phyloP scores from a whole-genome alignment of 1,139 yeast genomes.

The Lodderomyces metapsilosis region DNA sequence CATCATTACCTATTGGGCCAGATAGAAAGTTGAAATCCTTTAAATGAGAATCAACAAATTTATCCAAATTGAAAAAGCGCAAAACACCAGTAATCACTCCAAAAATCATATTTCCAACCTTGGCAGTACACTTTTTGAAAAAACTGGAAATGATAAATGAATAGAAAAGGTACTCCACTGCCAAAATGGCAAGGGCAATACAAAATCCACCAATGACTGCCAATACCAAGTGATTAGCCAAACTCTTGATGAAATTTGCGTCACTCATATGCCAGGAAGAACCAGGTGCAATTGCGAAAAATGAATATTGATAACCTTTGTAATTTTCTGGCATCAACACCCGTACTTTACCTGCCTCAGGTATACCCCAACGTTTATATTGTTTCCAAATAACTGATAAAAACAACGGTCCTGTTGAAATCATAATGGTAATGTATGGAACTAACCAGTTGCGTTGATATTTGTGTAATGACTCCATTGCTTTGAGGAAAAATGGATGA shows the following conservation, averaged over 20 bases:
- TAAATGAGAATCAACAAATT: slow-evolving; percentile 7
- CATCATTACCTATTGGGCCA: neutral
- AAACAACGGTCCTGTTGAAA: slow-evolving; percentile 88
- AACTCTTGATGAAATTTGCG: slow-evolving; percentile 68
- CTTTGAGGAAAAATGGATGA: slow-evolving; percentile 82
- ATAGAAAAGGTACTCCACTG: slow-evolving; percentile 63
- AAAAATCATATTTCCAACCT: slow-evolving; percentile 7
- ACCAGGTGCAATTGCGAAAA: slow-evolving; percentile 72
- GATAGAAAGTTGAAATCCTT: neutral
- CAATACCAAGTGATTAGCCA: slow-evolving; percentile 68
- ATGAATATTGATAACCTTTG: slow-evolving; percentile 56
- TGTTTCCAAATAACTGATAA: slow-evolving; percentile 85
- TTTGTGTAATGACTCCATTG: slow-evolving; percentile 57
- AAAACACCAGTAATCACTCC: slow-evolving; percentile 7
- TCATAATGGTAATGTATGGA: slow-evolving; percentile 91
- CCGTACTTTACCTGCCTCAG: slow-evolving; percentile 61
- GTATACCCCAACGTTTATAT: slow-evolving; percentile 75
- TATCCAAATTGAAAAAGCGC: slow-evolving; percentile 16
- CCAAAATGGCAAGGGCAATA: slow-evolving; percentile 55
- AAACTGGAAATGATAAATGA: slow-evolving; percentile 37
- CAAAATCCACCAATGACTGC: slow-evolving; percentile 69
- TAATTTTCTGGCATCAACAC: slow-evolving; percentile 72
- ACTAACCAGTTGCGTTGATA: slow-evolving; percentile 75
- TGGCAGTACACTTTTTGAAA: slow-evolving; percentile 26
- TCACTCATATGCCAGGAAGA: slow-evolving; percentile 90